phyloP scores from a whole-genome alignment of 495 filamentous ascomycete species.

The Aspergillus baeticus region DNA sequence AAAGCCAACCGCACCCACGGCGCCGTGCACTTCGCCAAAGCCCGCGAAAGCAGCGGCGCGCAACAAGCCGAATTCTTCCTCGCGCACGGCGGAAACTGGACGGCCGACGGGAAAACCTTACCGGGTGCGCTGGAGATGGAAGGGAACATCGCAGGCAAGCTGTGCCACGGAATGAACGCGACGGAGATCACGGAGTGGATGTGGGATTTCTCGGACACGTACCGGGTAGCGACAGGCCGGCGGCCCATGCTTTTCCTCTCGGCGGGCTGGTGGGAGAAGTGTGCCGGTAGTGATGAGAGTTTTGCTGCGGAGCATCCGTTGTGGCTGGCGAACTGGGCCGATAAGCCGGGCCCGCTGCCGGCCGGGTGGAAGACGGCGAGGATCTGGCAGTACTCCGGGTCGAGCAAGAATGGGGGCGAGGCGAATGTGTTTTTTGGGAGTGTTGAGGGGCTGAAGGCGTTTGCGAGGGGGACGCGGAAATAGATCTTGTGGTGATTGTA shows the following conservation, averaged over 20 bases:
- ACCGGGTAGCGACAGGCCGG: slow-evolving; percentile 47
- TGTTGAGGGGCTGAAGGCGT: background rate
- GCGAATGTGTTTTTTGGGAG: slow-evolving; percentile 9
- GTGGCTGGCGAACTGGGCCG: slow-evolving; percentile 55
- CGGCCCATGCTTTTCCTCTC: slow-evolving; percentile 63
- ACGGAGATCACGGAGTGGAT: slow-evolving; percentile 62
- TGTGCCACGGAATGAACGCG: slow-evolving; percentile 53
- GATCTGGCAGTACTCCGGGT: slow-evolving; percentile 51
- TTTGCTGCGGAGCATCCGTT: slow-evolving; percentile 52
- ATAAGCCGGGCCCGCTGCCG: slow-evolving; percentile 50
- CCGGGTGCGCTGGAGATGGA: slow-evolving; percentile 70
- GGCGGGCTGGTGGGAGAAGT: slow-evolving; percentile 60
- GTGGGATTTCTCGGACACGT: slow-evolving; percentile 56
- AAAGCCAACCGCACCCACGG: slow-evolving; percentile 58
- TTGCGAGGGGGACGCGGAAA: background rate
- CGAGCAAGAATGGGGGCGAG: slow-evolving; percentile 1
- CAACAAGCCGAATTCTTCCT: slow-evolving; percentile 60
- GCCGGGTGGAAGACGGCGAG: slow-evolving; percentile 60
- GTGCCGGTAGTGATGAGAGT: slow-evolving; percentile 54
- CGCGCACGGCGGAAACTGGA: slow-evolving; percentile 62
- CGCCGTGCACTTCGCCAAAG: slow-evolving; percentile 64
- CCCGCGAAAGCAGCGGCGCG: slow-evolving; percentile 46
- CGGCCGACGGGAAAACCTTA: slow-evolving; percentile 58
- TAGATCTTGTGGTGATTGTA: too few species aligned
- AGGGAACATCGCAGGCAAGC: slow-evolving; percentile 41